Evolutionary conservation across 2,329 filamentous ascomycete species (phyloP).

Genomic region (Aspergillus piperis): DNA sequence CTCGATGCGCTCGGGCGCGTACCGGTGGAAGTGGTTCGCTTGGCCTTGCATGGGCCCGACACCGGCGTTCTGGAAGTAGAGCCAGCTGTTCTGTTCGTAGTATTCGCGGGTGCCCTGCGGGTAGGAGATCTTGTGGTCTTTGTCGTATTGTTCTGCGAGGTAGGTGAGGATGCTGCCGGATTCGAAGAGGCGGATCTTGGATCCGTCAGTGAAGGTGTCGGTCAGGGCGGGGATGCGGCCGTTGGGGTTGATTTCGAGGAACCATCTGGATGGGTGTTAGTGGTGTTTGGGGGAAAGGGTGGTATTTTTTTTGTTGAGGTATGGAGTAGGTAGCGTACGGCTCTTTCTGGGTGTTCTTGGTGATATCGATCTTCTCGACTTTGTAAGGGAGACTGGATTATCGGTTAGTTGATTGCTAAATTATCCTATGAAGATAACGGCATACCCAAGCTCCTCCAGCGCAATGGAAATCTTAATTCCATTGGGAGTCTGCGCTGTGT

Average conservation of each 20-base stretch:
- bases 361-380: slow-evolving; percentile 69
- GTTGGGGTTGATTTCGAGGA: slow-evolving; percentile 88
- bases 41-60: slow-evolving; percentile 83
- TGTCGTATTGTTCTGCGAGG: slow-evolving; percentile 77
- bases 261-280: slow-evolving; percentile 60
- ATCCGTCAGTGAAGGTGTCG: slow-evolving; percentile 73
- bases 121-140: slow-evolving; percentile 79
- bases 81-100: slow-evolving; percentile 79
- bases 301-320: background rate
- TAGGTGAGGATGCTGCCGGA: slow-evolving; percentile 83
- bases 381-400: slow-evolving; percentile 68
- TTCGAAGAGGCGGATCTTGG: slow-evolving; percentile 76
- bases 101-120: slow-evolving; percentile 70
- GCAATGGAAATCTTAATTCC: slow-evolving; percentile 87
- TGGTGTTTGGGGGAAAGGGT: background rate
- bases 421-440: background rate
- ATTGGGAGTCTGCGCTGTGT: slow-evolving; percentile 82
- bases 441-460: slow-evolving; percentile 73
- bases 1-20: slow-evolving; percentile 77
- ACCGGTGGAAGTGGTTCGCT: slow-evolving; percentile 79
- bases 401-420: slow-evolving; percentile 17
- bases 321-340: slow-evolving; percentile 33
- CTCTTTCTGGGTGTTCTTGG: slow-evolving; percentile 77
- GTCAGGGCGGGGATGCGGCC: slow-evolving; percentile 87
- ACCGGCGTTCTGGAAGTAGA: slow-evolving; percentile 76